Conservation (phyloP, 805 yeast species). For the Zygosaccharomyces bailii region DNA sequence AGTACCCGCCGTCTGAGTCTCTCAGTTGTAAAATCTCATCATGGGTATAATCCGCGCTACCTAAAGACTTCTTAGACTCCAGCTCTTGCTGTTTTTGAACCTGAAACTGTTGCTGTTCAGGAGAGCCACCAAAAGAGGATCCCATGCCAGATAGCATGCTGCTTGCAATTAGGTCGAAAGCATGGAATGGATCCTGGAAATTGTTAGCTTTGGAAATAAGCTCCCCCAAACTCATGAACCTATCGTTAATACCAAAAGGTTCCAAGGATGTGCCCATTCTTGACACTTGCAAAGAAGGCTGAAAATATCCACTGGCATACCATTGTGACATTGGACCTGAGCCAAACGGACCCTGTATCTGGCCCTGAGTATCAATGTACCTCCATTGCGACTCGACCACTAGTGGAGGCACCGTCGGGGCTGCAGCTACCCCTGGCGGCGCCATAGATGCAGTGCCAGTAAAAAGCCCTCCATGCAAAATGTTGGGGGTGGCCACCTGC, state of each 20-base stretch:
- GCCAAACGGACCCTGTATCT: conserved; percentile 81
- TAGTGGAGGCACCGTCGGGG: conserved; percentile 14
- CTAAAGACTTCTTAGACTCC: conserved; percentile 12
- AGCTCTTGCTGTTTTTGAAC: neutral
- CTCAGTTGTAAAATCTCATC: conserved; percentile 27
- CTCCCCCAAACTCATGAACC: conserved; percentile 28
- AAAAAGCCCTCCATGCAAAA: conserved; percentile 7
- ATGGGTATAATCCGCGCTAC: conserved; percentile 26
- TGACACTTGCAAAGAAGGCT: conserved; percentile 52
- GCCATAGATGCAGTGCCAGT: conserved; percentile 3
- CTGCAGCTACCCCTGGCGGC: conserved; percentile 6
- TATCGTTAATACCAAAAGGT: conserved; percentile 30
- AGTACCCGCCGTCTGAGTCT: conserved; percentile 26
- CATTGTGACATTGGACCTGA: conserved; percentile 76
- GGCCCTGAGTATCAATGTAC: conserved; percentile 67
- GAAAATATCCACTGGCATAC: conserved; percentile 63
- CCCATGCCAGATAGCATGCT: conserved; percentile 1
- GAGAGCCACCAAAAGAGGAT: conserved; percentile 1
- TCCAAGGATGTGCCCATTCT: conserved; percentile 38
- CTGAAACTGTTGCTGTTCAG: neutral
- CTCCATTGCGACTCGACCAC: conserved; percentile 58
- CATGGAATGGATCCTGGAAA: conserved; percentile 27
- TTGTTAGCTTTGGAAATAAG: conserved; percentile 24
- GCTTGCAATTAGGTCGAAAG: conserved; percentile 20
- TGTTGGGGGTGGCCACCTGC: conserved; percentile 13